phyloP scores from a whole-genome alignment of 805 yeast genomes.

The Kuraishia borneana region DNA sequence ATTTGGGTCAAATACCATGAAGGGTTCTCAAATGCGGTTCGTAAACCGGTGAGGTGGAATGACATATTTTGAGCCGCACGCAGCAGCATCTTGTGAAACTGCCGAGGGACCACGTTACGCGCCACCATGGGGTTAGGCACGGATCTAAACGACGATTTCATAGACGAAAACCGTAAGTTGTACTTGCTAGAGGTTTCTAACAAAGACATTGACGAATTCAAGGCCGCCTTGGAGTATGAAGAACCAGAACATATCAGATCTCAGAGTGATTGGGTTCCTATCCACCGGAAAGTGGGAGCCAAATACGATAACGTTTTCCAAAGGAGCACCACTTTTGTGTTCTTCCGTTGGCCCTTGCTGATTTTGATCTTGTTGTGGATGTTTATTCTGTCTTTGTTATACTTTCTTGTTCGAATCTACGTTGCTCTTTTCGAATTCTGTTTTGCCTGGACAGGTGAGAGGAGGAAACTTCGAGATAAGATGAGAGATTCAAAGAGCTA shows the following conservation, averaged over 20 bases:
- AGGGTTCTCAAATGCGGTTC: conserved; percentile 86
- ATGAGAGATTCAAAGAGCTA: conserved; percentile 39
- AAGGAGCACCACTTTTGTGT: conserved; percentile 20
- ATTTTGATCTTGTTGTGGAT: conserved; percentile 45
- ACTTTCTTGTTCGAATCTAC: conserved; percentile 41
- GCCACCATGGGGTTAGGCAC: background rate
- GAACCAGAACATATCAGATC: conserved; percentile 26
- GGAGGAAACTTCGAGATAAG: conserved; percentile 35
- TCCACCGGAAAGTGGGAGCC: conserved; percentile 12
- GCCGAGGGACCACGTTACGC: background rate
- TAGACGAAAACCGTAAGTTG: background rate
- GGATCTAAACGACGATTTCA: background rate
- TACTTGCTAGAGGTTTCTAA: background rate
- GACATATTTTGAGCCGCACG: conserved; percentile 27
- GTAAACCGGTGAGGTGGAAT: conserved; percentile 72
- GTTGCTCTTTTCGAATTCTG: conserved; percentile 53
- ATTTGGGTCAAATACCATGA: conserved; percentile 89
- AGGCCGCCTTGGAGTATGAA: conserved; percentile 23
- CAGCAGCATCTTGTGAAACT: background rate
- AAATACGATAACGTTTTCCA: conserved; percentile 8
- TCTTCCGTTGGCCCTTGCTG: conserved; percentile 60
- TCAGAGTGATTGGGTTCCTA: conserved; percentile 35
- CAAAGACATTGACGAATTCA: conserved; percentile 23
- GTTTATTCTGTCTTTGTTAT: conserved; percentile 31
- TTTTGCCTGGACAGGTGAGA: conserved; percentile 50